Base-by-base conservation (phyloP, 805 yeast species). In the Cyberlindnera meyerae region DNA sequence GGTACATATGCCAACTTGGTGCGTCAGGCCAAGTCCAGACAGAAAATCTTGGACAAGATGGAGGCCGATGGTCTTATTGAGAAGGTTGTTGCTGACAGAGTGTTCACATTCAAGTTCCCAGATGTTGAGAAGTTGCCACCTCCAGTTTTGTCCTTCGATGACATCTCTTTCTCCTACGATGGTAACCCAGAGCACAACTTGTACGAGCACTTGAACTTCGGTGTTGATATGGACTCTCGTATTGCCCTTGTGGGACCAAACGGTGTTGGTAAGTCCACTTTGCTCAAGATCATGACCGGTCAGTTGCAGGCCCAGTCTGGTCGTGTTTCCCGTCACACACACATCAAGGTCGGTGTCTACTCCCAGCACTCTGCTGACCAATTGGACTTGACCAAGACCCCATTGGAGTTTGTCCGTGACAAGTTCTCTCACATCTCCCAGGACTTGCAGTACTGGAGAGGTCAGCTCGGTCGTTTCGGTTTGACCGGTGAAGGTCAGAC, bases 1-100 rank as follows among this genome's bases (percentile, higher is more conserved):
- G 98, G 98, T 89, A 93, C 98, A 38, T 93, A 93, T 70, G 97
- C 98, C 45, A 93, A 93, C 71, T 75, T 93, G 72, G 98, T 93
- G 42, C 87, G 85, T 65, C 98, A 93, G 71, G 98, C 98, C 49
- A 93, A 93, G 69, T 93, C 98, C 24, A 86, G 97, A 71, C 98
- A 93, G 76, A 93, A 93, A 82, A 93, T 93, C 62, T 75, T 93
- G 65, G 98, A 93, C 70, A 93, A 93, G 82, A 93, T 93, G 98
- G 98, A 93, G 71, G 97, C 98, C 53, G 98, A 93, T 63, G 98
- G 98, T 60, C 74, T 84, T 57, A 84, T 93, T 58, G 85, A 85
- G 68, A 82, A 95, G 37, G 98, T 93, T 53, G 88, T 77, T 40
- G 82, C 84, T 35, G 98, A 93, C 65, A 87, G 78, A 69, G 96